These are phyloP conservation scores for Penicillium sp. DNA, from an alignment of 2,329 filamentous ascomycete species.

Conservation along the genomic window DNA sequence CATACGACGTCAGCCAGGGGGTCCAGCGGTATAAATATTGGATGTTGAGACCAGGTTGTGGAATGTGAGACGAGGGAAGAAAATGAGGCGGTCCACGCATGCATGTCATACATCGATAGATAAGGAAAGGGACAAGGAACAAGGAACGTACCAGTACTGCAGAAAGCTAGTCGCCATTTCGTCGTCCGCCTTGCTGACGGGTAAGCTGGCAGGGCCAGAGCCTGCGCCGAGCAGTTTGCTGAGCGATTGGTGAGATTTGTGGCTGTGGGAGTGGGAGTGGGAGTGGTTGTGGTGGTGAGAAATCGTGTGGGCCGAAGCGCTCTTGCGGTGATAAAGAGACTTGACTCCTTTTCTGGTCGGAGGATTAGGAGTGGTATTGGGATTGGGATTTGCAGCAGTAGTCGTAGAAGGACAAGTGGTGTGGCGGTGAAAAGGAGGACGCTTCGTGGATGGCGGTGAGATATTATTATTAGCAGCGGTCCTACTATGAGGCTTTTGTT, in stretches of 20 bases:
- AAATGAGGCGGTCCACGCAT: conserved; percentile 7
- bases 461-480: conserved; percentile 5
- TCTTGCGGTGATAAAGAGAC: conserved; percentile 29
- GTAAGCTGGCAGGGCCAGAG: conserved; percentile 20
- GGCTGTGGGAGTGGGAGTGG: not conserved
- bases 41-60: conserved; percentile 5
- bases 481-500: conserved; percentile 15
- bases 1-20: conserved; percentile 23
- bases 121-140: not conserved
- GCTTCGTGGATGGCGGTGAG: conserved; percentile 40
- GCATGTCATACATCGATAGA: conserved; percentile 4
- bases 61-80: conserved; percentile 13
- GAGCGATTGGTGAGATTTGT: conserved; percentile 25
- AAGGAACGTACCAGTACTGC: conserved; percentile 41
- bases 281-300: not conserved
- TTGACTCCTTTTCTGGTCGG: conserved; percentile 28
- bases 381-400: conserved; percentile 17
- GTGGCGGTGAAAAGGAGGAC: conserved; percentile 26
- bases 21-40: not conserved
- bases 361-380: conserved; percentile 25
- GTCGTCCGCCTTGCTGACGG: conserved; percentile 22
- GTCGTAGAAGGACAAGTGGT: conserved; percentile 20
- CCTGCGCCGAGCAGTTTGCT: conserved; percentile 29
- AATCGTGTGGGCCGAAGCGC: conserved; percentile 18
- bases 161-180: conserved; percentile 44